These are phyloP conservation scores for Zygoascus biomembranicola DNA, from an alignment of 805 yeast species.

Conservation along the genomic window DNA sequence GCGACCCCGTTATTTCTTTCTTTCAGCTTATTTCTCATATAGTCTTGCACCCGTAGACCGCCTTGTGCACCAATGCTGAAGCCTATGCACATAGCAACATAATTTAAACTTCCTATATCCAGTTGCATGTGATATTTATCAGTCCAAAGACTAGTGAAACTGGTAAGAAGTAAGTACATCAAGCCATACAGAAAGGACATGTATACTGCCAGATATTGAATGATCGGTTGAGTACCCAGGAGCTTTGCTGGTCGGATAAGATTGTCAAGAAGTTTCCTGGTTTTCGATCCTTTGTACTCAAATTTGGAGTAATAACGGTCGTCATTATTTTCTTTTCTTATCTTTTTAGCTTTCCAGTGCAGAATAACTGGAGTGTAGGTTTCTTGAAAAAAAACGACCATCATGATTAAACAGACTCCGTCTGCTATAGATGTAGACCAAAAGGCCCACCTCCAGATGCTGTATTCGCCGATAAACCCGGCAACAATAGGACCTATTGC, in stretches of 20 bases:
- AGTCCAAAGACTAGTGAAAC: slow-evolving; percentile 48
- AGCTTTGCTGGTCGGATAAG: slow-evolving; percentile 47
- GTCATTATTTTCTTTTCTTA: slow-evolving; percentile 49
- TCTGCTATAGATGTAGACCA: slow-evolving; percentile 47
- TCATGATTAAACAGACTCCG: slow-evolving; percentile 37
- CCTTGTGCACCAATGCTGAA: slow-evolving; percentile 40
- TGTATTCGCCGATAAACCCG: slow-evolving; percentile 46
- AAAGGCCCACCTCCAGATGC: slow-evolving; percentile 57
- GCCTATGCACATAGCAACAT: slow-evolving; percentile 48
- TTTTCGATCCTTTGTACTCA: slow-evolving; percentile 29
- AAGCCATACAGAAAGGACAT: slow-evolving; percentile 61
- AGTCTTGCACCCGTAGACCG: slow-evolving; percentile 38
- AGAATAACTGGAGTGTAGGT: slow-evolving; percentile 52
- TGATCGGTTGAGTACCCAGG: slow-evolving; percentile 52
- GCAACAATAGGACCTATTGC: slow-evolving; percentile 39
- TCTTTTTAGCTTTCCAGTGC: slow-evolving; percentile 34
- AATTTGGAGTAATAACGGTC: slow-evolving; percentile 46
- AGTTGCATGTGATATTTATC: slow-evolving; percentile 38
- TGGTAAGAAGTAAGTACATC: slow-evolving; percentile 51
- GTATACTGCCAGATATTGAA: slow-evolving; percentile 50
- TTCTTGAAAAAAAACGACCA: slow-evolving; percentile 42
- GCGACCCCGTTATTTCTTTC: slow-evolving; percentile 42
- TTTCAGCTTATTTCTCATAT: slow-evolving; percentile 32
- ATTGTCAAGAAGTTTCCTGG: slow-evolving; percentile 25
- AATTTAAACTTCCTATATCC: slow-evolving; percentile 52